Evolutionary conservation across 306 rosid genomes (phyloP).

Genomic region (Ziziphus jujuba): DNA sequence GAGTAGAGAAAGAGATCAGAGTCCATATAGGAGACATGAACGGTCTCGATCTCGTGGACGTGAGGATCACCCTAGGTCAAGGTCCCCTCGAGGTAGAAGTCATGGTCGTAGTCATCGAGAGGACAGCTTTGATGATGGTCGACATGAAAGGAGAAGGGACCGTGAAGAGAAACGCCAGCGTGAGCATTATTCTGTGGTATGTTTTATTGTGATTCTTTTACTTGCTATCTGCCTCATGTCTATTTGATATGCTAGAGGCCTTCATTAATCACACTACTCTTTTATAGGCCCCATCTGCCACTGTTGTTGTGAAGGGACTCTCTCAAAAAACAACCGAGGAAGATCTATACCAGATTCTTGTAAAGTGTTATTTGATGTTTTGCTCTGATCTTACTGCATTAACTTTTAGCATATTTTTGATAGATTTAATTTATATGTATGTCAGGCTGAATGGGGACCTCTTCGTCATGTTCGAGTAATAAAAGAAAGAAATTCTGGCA

Average conservation of each 20-base stretch:
- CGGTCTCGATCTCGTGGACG: conserved; percentile 71
- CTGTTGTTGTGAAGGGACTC: conserved; percentile 96
- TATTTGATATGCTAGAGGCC: conserved; percentile 9
- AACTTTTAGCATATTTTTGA: conserved; percentile 5
- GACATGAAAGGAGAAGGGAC: conserved; percentile 77
- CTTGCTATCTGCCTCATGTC: conserved; percentile 17
- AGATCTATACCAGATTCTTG: conserved; percentile 95
- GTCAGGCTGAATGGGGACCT: conserved; percentile 97
- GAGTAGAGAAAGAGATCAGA: conserved; percentile 72
- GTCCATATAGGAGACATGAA: conserved; percentile 72
- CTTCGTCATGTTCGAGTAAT: conserved; percentile 97
- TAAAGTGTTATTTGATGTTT: conserved; percentile 40
- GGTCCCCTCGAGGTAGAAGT: conserved; percentile 89
- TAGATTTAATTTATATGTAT: conserved; percentile 19
- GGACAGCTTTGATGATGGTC: conserved; percentile 69
- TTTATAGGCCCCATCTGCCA: conserved; percentile 90
- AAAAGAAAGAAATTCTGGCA: conserved; percentile 93
- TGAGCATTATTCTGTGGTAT: conserved; percentile 77
- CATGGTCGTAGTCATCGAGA: conserved; percentile 79
- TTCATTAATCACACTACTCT: conserved; percentile 29
- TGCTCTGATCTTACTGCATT: conserved; percentile 23
- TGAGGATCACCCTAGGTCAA: conserved; percentile 75
- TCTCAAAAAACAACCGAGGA: conserved; percentile 94
- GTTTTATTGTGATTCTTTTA: conserved; percentile 19
- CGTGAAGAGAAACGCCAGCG: conserved; percentile 78